Evolutionary conservation across 306 rosid genomes (phyloP), one percentile per base, ranked within the genome.

Genomic region (Hippophae gyantsensis): DNA sequence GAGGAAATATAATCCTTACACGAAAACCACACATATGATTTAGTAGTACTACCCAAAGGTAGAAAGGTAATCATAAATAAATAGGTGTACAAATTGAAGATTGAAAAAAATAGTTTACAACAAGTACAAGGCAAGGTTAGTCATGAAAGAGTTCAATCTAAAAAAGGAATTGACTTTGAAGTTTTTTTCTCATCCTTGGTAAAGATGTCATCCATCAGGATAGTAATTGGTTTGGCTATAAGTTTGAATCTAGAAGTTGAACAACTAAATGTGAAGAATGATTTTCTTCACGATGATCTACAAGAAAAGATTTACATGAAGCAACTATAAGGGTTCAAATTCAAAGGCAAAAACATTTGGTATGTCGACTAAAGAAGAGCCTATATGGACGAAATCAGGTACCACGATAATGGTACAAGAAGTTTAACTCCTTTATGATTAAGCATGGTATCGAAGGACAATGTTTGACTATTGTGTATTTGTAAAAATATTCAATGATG

Each of bases 61-160:
- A 60, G 7, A 42, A 13, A 42, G 40, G 48, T 56, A 7, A 38
- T 53, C 12, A 60, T 38, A 41, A 68, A 43, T 42, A 60, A 68
- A 43, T 60, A 48, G 61, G 66, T 68, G 10, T 68, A 68, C 10
- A 43, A 23, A 38, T 13, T 27, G 14, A 68, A 68, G 60, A 25
- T 18, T 13, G 54, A 43, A n/a, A 47, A 54, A 7, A 27, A 45
- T 43, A 52, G 23, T 48, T 68, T 40, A 27, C 46, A 53, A 62
- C 23, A 0, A 18, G 23, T 42, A 57, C 55, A 46, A 42, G 48
- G 41, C 56, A 13, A 56, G 63, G 8, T 41, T 58, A 12, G 26
- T 58, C 44, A 49, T 13, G 38, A 58, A 56, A 42, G 43, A 1
- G 41, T 56, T 56, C 12, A 13, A 44, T 42, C 46, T 27, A 23